Conservation (phyloP, 257 asterid species). For the Solanum arcanum region DNA sequence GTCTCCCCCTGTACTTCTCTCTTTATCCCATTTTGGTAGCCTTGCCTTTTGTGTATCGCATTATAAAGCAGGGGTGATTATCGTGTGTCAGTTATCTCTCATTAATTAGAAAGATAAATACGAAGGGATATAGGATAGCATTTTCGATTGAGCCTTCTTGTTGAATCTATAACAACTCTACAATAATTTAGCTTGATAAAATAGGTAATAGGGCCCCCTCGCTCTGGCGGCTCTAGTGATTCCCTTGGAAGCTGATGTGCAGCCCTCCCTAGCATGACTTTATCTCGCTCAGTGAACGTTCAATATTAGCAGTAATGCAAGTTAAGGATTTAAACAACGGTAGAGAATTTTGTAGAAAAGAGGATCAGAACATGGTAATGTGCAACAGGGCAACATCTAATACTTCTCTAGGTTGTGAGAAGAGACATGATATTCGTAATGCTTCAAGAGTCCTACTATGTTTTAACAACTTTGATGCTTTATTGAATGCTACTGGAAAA, state of each 20-base stretch:
- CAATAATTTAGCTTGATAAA: not conserved
- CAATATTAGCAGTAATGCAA: not conserved
- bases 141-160: not conserved
- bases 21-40: not conserved
- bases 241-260: too few species aligned
- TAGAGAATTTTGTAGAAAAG: too few species aligned
- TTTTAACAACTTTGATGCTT: not conserved
- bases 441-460: not conserved
- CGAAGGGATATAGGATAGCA: not conserved
- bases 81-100: too few species aligned
- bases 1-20: not conserved
- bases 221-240: too few species aligned
- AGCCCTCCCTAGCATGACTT: too few species aligned
- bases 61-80: not conserved
- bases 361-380: too few species aligned
- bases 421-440: not conserved
- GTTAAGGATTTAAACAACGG: not conserved
- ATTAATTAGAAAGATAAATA: not conserved
- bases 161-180: not conserved
- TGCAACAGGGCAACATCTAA: not conserved
- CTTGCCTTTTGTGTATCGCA: not conserved
- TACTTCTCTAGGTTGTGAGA: not conserved
- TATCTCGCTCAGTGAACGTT: not conserved
- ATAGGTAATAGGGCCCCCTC: too few species aligned
- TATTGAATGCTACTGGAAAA: not conserved